Evolutionary conservation across 805 yeast species (phyloP).

Genomic region (Teunomyces funiuensis): DNA sequence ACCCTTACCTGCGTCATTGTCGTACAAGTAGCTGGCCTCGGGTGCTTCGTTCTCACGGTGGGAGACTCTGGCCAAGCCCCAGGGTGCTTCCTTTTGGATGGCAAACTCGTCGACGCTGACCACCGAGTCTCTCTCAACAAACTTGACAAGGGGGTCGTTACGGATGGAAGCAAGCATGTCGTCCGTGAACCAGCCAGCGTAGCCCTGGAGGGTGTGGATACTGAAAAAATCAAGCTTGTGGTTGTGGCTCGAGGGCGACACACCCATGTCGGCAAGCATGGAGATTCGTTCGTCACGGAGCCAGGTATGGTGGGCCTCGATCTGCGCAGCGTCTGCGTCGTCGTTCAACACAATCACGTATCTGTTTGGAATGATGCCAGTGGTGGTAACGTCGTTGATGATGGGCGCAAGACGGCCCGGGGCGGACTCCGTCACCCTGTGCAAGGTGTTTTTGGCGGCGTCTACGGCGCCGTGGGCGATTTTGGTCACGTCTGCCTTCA

Average conservation of each 20-base stretch:
- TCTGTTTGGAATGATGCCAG: conserved; percentile 9
- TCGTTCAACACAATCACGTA: conserved; percentile 15
- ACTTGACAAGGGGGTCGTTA: conserved; percentile 16
- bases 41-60: conserved; percentile 30
- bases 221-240: conserved; percentile 16
- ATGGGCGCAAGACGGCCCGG: conserved; percentile 10
- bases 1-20: conserved; percentile 44
- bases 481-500: neutral
- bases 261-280: conserved; percentile 15
- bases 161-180: conserved; percentile 15
- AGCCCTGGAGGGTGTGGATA: conserved; percentile 16
- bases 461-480: conserved; percentile 1
- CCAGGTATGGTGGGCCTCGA: conserved; percentile 10
- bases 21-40: conserved; percentile 40
- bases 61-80: conserved; percentile 42
- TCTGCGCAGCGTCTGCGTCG: conserved; percentile 4
- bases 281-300: conserved; percentile 4
- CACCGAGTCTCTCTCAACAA: conserved; percentile 24
- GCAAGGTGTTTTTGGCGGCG: neutral
- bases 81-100: conserved; percentile 38
- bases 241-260: neutral
- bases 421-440: neutral
- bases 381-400: conserved; percentile 2
- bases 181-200: conserved; percentile 20
- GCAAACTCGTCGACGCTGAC: conserved; percentile 24